Evolutionary conservation across 1,284 basidiomycete species (phyloP), one percentile per base, ranked within the genome.

Genomic region (Sphaerobolus stellatus): DNA sequence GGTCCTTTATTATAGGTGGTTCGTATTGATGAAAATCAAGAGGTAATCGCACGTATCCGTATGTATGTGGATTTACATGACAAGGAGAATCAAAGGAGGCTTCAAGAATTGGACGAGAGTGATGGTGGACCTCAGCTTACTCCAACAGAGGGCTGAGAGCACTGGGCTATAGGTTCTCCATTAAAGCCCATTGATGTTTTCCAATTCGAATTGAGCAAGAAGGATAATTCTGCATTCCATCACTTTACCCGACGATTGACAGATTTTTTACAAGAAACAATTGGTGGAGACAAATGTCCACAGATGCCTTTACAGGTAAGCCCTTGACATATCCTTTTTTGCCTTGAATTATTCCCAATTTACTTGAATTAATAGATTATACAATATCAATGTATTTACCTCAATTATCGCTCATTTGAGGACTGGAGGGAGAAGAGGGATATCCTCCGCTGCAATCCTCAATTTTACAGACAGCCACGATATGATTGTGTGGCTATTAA

Each of bases 331-430:
- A 38, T 38, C 36, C 7, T 5, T 38, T 38, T 38, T 22, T 38
- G 7, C 7, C n/a, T 7, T 5, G 22, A 38, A n/a, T n/a, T n/a
- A n/a, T n/a, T n/a, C 36, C n/a, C 22, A n/a, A 38, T 7, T 7
- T n/a, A 4, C 22, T 7, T 7, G n/a, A 11, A 18, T 38, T 38
- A n/a, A 18, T 33, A 68, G 65, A 50, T 64, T 22, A 54, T 56
- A 9, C 16, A 34, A 7, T 66, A 58, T 54, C 61, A 64, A 56
- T 64, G 61, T 48, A 34, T 60, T 9, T 50, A 57, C 22, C 47
- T 66, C 44, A 57, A 47, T 7, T 68, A 67, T 50, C 64, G 64
- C 46, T 68, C 66, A 1, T 38, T 58, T 4, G 65, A 66, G 40
- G 63, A 67, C 47, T 67, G 64, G 63, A 61, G 56, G 2, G 55